Conservation (phyloP, 345 rosid genomes). For the Lagerstroemia speciosa region DNA sequence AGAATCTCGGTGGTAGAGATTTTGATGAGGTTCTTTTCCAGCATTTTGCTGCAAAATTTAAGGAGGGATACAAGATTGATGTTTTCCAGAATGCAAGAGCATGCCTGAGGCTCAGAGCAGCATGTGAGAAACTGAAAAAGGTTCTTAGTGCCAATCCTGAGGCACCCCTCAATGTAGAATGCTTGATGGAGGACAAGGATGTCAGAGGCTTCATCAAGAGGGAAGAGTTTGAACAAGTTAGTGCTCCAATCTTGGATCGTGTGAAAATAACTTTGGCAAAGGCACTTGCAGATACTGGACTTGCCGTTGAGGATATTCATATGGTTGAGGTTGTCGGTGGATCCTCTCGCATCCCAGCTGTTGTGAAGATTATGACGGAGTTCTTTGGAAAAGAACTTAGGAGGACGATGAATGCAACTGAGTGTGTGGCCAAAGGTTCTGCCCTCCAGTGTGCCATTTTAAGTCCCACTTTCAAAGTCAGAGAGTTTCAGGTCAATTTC, state of each 20-base stretch:
- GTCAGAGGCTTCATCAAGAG: constrained; percentile 81
- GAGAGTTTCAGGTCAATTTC: constrained; percentile 77
- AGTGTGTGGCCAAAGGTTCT: constrained; percentile 82
- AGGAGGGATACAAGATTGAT: constrained; percentile 86
- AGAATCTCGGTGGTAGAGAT: constrained; percentile 85
- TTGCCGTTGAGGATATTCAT: constrained; percentile 65
- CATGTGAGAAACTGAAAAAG: constrained; percentile 89
- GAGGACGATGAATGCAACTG: constrained; percentile 96
- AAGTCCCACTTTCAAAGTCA: constrained; percentile 88
- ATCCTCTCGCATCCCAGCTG: constrained; percentile 77
- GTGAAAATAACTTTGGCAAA: constrained; percentile 81
- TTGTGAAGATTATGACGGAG: constrained; percentile 67
- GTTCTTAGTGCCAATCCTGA: constrained; percentile 89
- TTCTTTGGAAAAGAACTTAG: constrained; percentile 97
- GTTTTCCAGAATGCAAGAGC: constrained; percentile 84
- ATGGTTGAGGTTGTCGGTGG: constrained; percentile 92
- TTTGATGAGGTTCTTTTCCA: constrained; percentile 79
- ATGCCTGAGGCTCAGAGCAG: constrained; percentile 69
- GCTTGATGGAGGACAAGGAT: constrained; percentile 96
- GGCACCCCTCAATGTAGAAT: constrained; percentile 84
- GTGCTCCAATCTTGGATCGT: constrained; percentile 72
- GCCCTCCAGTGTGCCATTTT: constrained; percentile 95
- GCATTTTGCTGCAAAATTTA: constrained; percentile 70
- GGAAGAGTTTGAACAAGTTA: constrained; percentile 80
- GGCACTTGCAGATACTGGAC: constrained; percentile 80